Evolutionary conservation across 495 filamentous ascomycete species (phyloP).

Genomic region (Hyaloscypha bicolor): DNA sequence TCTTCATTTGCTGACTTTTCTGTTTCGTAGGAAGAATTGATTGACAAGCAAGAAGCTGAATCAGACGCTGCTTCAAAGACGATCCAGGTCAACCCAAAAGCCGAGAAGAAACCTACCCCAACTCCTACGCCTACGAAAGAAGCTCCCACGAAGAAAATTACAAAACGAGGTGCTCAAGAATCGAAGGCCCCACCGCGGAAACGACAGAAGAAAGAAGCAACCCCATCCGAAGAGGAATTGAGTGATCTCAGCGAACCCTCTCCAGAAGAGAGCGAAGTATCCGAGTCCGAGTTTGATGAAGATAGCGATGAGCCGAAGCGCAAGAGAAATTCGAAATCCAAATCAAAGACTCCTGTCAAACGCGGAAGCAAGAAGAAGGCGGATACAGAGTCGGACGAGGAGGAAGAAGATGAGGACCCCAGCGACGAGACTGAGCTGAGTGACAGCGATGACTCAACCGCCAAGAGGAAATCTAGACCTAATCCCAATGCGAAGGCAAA

Average conservation of each 20-base stretch:
- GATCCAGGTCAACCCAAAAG: conserved; percentile 9
- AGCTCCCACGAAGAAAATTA: conserved; percentile 22
- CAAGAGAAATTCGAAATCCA: conserved; percentile 32
- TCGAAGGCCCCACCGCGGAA: conserved; percentile 24
- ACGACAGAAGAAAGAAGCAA: conserved; percentile 31
- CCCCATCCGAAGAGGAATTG: conserved; percentile 20
- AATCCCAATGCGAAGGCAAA: conserved; percentile 25
- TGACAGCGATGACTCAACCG: conserved; percentile 1
- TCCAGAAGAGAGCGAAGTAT: conserved; percentile 26
- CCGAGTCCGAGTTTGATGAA: conserved; percentile 26
- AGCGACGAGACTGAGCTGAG: background rate
- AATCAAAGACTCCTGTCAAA: conserved; percentile 20
- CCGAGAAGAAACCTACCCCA: conserved; percentile 22
- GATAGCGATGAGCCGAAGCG: conserved; percentile 33
- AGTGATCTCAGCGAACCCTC: conserved; percentile 14
- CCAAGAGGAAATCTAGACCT: conserved; percentile 1
- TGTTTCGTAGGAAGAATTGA: conserved; percentile 23
- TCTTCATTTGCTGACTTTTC: conserved; percentile 20
- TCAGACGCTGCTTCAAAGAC: conserved; percentile 11
- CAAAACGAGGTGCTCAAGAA: conserved; percentile 19
- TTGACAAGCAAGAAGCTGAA: conserved; percentile 24
- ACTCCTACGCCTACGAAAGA: conserved; percentile 4
- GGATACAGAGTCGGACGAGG: conserved; percentile 8
- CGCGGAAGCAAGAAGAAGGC: conserved; percentile 14
- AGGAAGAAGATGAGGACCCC: background rate